phyloP scores from a whole-genome alignment of 345 rosid genomes.

The Theobroma cacao region DNA sequence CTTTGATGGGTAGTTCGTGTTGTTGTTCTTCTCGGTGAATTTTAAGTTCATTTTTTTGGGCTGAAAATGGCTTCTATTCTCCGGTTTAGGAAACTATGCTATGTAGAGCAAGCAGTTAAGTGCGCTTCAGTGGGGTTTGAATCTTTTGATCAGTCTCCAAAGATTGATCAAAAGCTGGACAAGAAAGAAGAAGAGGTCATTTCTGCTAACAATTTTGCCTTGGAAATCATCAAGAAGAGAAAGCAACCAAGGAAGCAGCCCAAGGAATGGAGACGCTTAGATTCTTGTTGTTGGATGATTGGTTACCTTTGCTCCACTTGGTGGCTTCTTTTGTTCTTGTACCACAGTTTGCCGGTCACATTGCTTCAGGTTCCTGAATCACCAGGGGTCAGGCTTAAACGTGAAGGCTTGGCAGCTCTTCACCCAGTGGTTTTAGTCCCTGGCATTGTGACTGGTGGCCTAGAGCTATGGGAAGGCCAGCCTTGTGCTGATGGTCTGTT shows the following conservation, averaged over 20 bases:
- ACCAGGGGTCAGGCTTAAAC: slow-evolving; percentile 48
- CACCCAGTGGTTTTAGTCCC: slow-evolving; percentile 85
- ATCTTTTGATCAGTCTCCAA: slow-evolving; percentile 16
- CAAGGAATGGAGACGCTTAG: slow-evolving; percentile 48
- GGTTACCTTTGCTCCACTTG: slow-evolving; percentile 60
- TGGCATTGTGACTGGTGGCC: slow-evolving; percentile 70
- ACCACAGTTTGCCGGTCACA: slow-evolving; percentile 46
- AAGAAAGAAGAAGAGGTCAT: slow-evolving; percentile 20
- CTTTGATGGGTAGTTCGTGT: slow-evolving; percentile 13
- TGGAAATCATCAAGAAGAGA: slow-evolving; percentile 5
- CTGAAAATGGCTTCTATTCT: slow-evolving; percentile 44
- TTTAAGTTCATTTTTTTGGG: background rate
- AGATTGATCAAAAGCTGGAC: slow-evolving; percentile 16
- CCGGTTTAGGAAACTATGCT: slow-evolving; percentile 51
- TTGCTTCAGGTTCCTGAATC: slow-evolving; percentile 53
- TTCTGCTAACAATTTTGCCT: slow-evolving; percentile 7
- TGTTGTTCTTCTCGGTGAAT: slow-evolving; percentile 6
- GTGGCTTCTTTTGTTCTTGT: slow-evolving; percentile 62
- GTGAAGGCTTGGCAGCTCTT: slow-evolving; percentile 53
- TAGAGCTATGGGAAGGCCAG: slow-evolving; percentile 78
- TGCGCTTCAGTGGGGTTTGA: slow-evolving; percentile 20
- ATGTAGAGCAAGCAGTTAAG: slow-evolving; percentile 35
- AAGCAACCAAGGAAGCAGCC: slow-evolving; percentile 20
- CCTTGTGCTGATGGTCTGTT: slow-evolving; percentile 73
- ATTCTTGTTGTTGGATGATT: slow-evolving; percentile 56